Percentiles rank a stretch among this genome's conserved stretches.
Evolutionary conservation across 2,329 filamentous ascomycete species (phyloP).

Genomic region (Talaromyces pinophilus): DNA sequence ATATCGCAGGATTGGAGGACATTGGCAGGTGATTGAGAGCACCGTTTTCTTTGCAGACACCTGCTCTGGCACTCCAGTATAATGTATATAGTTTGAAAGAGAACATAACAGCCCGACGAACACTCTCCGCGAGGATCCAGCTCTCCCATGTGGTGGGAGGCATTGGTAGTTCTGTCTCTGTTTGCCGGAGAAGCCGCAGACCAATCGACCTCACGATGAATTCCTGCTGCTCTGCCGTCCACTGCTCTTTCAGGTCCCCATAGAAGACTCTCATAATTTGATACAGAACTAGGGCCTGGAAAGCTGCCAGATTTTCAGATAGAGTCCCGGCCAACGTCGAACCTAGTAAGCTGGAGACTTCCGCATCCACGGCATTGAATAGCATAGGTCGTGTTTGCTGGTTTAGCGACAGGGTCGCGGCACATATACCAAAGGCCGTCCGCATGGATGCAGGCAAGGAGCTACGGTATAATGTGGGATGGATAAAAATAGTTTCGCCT

Average conservation of each 20-base stretch:
- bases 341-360: neutral
- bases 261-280: conserved; percentile 16
- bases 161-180: neutral
- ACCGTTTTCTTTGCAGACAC: conserved; percentile 11
- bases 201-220: neutral
- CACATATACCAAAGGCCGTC: conserved; percentile 9
- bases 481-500: conserved; percentile 8
- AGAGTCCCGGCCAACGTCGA: neutral
- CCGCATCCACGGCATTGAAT: neutral
- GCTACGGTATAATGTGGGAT: neutral
- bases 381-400: neutral
- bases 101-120: conserved; percentile 17
- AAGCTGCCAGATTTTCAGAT: neutral
- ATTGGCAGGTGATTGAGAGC: conserved; percentile 12
- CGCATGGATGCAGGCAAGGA: neutral
- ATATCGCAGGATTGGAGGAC: conserved; percentile 3
- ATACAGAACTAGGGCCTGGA: conserved; percentile 16
- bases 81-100: conserved; percentile 12
- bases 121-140: conserved; percentile 18
- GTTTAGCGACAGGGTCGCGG: neutral
- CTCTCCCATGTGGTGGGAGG: conserved; percentile 8
- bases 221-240: conserved; percentile 6
- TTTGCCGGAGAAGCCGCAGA: conserved; percentile 10
- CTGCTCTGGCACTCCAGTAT: conserved; percentile 13
- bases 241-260: conserved; percentile 10